phyloP scores from a whole-genome alignment of 2,329 filamentous ascomycete genomes.

The Paradendryphiella salina region DNA sequence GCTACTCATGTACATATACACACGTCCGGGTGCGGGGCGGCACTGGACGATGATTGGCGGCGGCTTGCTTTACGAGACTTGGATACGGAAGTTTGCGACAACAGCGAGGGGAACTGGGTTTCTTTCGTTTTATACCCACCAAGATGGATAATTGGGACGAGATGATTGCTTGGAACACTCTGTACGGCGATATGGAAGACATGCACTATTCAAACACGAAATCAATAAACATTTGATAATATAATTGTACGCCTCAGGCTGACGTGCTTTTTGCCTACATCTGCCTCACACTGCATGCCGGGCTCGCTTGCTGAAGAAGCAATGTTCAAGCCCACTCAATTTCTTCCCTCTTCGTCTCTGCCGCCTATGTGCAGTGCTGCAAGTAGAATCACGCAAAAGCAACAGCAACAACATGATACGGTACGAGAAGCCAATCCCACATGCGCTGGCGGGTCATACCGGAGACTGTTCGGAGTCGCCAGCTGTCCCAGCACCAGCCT shows the following conservation, averaged over 20 bases:
- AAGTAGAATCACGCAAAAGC: not conserved
- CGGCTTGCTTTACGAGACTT: conserved; percentile 1
- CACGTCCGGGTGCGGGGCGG: conserved; percentile 18
- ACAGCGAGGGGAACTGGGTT: conserved; percentile 26
- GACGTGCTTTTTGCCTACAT: too few relatives aligned
- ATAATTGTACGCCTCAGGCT: not conserved
- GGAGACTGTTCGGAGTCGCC: conserved; percentile 1
- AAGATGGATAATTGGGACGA: conserved; percentile 26
- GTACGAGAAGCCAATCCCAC: not conserved
- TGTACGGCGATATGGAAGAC: conserved; percentile 12
- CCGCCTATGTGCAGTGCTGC: not conserved
- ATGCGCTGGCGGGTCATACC: not conserved
- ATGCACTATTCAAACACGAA: conserved; percentile 13
- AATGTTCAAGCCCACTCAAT: not conserved
- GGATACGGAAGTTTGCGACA: conserved; percentile 12
- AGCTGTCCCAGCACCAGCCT: not conserved
- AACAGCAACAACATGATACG: not conserved
- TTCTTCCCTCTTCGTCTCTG: not conserved
- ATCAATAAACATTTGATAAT: conserved; percentile 9
- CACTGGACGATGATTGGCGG: conserved; percentile 9
- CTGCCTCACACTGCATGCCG: not conserved
- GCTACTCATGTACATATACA: conserved; percentile 28
- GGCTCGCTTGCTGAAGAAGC: not conserved
- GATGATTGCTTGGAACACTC: conserved; percentile 14
- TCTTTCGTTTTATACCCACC: conserved; percentile 38